These are phyloP conservation scores for Pyrrhoderma noxium DNA, from an alignment of 1,284 basidiomycete genomes.

Conservation along the genomic window DNA sequence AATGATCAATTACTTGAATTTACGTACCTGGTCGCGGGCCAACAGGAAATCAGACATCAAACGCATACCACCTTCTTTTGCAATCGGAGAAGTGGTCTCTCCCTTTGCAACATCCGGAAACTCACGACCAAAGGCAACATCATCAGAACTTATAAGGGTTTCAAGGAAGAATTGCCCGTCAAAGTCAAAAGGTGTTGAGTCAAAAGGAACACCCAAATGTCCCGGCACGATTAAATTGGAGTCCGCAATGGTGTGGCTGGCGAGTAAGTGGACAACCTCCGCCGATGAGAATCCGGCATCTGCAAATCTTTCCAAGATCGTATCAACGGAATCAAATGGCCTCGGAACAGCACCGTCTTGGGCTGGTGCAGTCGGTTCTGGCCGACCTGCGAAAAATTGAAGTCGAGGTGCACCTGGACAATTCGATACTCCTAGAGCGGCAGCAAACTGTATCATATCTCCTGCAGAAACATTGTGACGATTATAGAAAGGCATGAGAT, in stretches of 20 bases:
- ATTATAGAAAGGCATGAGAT: constrained; percentile 23
- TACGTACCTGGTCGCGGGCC: constrained; percentile 16
- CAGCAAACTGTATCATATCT: constrained; percentile 29
- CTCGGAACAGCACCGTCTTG: constrained; percentile 25
- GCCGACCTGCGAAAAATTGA: constrained; percentile 23
- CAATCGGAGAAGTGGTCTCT: constrained; percentile 12
- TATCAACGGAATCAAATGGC: constrained; percentile 25
- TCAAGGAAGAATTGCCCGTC: constrained; percentile 21
- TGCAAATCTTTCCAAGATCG: constrained; percentile 25
- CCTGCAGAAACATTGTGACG: constrained; percentile 25
- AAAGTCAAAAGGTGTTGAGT: constrained; percentile 22
- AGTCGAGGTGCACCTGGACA: constrained; percentile 27
- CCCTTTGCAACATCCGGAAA: constrained; percentile 7
- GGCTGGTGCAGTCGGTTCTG: constrained; percentile 23
- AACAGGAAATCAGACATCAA: constrained; percentile 20
- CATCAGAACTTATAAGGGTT: constrained; percentile 18
- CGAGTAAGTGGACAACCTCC: constrained; percentile 28
- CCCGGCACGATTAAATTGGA: constrained; percentile 19
- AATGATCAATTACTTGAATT: background rate
- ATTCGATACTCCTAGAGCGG: constrained; percentile 26
- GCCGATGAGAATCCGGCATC: constrained; percentile 25
- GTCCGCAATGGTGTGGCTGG: constrained; percentile 20
- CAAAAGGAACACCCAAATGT: constrained; percentile 20
- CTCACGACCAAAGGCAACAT: constrained; percentile 16
- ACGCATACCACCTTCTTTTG: constrained; percentile 19